A percentile compares a stretch with the other conserved stretches of the same genome.
phyloP scores from a whole-genome alignment of 2,329 filamentous ascomycete genomes.

The Iodosphaeria phyllophila region DNA sequence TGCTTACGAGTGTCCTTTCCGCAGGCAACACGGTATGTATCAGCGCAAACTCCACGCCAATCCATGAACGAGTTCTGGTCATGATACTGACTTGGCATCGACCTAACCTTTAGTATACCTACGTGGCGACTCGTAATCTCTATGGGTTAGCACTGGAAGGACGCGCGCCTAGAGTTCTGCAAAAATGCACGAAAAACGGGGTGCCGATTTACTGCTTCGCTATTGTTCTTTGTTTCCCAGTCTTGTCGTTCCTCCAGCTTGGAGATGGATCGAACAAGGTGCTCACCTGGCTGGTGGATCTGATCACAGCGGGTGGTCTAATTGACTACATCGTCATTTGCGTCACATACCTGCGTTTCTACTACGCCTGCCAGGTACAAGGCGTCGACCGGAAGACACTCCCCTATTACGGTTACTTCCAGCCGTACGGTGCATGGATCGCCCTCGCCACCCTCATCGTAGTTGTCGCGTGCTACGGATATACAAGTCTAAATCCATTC shows the following conservation, averaged over 20 bases:
- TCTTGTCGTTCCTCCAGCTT: constrained; percentile 34
- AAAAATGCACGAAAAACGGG: constrained; percentile 29
- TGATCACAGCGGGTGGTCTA: constrained; percentile 5
- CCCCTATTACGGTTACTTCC: constrained; percentile 36
- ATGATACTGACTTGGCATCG: no score
- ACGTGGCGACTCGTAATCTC: constrained; percentile 35
- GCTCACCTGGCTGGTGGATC: constrained; percentile 4
- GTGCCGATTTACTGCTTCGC: constrained; percentile 42
- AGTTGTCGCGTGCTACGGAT: constrained; percentile 31
- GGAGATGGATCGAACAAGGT: constrained; percentile 6
- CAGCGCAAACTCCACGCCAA: no score
- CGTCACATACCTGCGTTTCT: constrained; percentile 35
- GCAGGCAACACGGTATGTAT: constrained; percentile 40
- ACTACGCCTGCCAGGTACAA: constrained; percentile 28
- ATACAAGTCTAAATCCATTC: constrained; percentile 23
- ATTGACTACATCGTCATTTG: constrained; percentile 6
- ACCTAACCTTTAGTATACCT: constrained; percentile 14
- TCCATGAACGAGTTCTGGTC: no score
- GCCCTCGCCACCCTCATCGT: constrained; percentile 17
- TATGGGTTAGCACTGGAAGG: constrained; percentile 35
- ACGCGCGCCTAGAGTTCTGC: constrained; percentile 28
- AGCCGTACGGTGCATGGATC: constrained; percentile 33
- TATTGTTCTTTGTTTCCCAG: constrained; percentile 34
- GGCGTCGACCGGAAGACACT: constrained; percentile 27
- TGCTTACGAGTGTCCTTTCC: constrained; percentile 35